phyloP scores from a whole-genome alignment of 495 filamentous ascomycete genomes.

The Tuber magnatum region DNA sequence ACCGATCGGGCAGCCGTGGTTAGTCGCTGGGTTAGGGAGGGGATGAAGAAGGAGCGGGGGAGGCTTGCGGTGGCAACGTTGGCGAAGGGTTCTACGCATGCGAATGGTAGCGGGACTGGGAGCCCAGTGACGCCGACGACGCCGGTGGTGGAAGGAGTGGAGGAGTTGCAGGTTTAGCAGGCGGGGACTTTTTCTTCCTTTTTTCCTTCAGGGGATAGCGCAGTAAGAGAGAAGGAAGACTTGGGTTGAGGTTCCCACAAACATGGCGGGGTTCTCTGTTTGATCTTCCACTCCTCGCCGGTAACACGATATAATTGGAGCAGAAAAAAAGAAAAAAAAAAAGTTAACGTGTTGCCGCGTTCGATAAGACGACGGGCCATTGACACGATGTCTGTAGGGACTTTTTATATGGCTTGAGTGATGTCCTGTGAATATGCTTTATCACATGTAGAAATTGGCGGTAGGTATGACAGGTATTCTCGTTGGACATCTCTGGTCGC shows the following conservation, averaged over 20 bases:
- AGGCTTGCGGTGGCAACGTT: background rate
- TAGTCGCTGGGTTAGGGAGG: conserved; percentile 62
- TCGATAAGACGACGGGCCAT: background rate
- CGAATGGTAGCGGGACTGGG: background rate
- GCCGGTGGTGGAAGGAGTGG: background rate
- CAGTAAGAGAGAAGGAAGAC: background rate
- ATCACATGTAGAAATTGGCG: background rate
- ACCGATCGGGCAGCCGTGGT: conserved; percentile 62
- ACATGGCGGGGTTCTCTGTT: background rate
- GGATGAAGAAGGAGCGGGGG: conserved; percentile 43
- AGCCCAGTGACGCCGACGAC: background rate
- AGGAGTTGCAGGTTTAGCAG: background rate
- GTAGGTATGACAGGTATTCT: background rate
- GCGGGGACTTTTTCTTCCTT: background rate
- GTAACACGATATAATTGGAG: background rate
- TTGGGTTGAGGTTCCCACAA: background rate
- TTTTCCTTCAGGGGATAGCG: background rate
- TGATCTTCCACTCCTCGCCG: background rate
- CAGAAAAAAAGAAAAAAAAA: background rate
- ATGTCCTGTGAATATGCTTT: background rate
- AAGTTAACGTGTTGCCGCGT: background rate
- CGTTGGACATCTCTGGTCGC: background rate
- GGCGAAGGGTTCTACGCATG: background rate
- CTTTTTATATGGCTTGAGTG: background rate
- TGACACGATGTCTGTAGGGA: background rate